Evolutionary conservation across 1,139 yeast genomes (phyloP).

Genomic region (Geotrichum histeridarum): DNA sequence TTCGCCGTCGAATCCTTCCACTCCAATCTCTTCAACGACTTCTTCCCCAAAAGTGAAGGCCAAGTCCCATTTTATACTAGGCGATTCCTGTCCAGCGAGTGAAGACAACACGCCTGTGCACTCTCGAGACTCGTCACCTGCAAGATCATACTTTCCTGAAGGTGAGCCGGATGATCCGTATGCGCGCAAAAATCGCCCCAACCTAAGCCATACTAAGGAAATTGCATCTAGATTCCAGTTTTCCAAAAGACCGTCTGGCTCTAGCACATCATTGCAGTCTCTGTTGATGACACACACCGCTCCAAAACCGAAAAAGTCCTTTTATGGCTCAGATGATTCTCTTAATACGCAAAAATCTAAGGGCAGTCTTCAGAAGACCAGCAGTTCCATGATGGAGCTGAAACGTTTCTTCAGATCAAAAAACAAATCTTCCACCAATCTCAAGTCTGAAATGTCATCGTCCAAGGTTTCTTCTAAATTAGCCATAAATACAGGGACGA

Average conservation of each 20-base stretch:
- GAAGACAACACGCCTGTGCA: conserved; percentile 16
- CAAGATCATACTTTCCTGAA: conserved; percentile 26
- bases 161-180: conserved; percentile 35
- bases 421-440: conserved; percentile 18
- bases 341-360: conserved; percentile 12
- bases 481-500: conserved; percentile 13
- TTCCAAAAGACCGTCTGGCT: conserved; percentile 23
- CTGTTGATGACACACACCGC: conserved; percentile 1
- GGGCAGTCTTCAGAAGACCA: conserved; percentile 23
- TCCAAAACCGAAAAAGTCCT: neutral
- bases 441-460: conserved; percentile 9
- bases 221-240: conserved; percentile 39
- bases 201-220: conserved; percentile 31
- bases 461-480: conserved; percentile 21
- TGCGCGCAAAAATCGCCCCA: conserved; percentile 34
- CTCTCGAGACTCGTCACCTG: conserved; percentile 25
- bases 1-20: conserved; percentile 5
- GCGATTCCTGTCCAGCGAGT: conserved; percentile 1
- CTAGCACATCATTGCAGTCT: conserved; percentile 8
- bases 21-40: conserved; percentile 15
- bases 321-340: conserved; percentile 18
- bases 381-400: conserved; percentile 39
- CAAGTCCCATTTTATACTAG: conserved; percentile 14
- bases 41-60: conserved; percentile 6
- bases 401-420: conserved; percentile 38